Evolutionary conservation across 208 protist genomes (phyloP).

Genomic region (Crithidia bombi): DNA sequence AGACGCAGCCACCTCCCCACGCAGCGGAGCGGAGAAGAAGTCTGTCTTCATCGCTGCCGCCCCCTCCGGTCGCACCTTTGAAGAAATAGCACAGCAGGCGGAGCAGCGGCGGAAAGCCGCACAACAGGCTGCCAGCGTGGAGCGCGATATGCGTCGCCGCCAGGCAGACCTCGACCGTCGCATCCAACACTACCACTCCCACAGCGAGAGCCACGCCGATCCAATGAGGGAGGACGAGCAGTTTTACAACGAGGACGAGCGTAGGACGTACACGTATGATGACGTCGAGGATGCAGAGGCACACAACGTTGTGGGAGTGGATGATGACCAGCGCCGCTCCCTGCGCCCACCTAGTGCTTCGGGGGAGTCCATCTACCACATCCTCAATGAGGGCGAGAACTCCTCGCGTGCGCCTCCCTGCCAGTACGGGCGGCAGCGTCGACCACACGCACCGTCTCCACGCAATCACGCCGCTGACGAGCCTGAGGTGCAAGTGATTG

Average conservation of each 20-base stretch:
- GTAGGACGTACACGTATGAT: neutral
- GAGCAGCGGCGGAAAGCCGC: slow-evolving; percentile 39
- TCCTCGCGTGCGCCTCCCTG: neutral
- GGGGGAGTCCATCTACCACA: slow-evolving; percentile 57
- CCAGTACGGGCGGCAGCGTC: neutral
- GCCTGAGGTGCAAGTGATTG: slow-evolving; percentile 63
- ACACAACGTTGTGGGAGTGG: neutral
- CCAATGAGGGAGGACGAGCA: slow-evolving; percentile 1
- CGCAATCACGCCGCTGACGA: slow-evolving; percentile 8
- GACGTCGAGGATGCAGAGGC: neutral
- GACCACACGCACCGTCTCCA: neutral
- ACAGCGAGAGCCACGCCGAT: slow-evolving; percentile 12
- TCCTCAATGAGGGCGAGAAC: slow-evolving; percentile 14
- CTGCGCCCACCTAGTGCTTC: slow-evolving; percentile 24
- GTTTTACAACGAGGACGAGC: neutral
- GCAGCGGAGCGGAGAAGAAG: slow-evolving; percentile 17
- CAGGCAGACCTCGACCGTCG: slow-evolving; percentile 31
- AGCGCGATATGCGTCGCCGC: slow-evolving; percentile 24
- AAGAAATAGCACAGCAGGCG: slow-evolving; percentile 71
- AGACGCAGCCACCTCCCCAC: neutral
- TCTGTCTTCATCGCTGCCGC: slow-evolving; percentile 69
- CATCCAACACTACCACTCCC: slow-evolving; percentile 22
- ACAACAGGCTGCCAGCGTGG: slow-evolving; percentile 17
- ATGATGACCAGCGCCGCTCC: neutral
- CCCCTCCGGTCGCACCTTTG: slow-evolving; percentile 74